Evolutionary conservation across 2,329 filamentous ascomycete genomes (phyloP), one percentile per base, ranked within the genome.

Genomic region (Stachybotrys elegans): DNA sequence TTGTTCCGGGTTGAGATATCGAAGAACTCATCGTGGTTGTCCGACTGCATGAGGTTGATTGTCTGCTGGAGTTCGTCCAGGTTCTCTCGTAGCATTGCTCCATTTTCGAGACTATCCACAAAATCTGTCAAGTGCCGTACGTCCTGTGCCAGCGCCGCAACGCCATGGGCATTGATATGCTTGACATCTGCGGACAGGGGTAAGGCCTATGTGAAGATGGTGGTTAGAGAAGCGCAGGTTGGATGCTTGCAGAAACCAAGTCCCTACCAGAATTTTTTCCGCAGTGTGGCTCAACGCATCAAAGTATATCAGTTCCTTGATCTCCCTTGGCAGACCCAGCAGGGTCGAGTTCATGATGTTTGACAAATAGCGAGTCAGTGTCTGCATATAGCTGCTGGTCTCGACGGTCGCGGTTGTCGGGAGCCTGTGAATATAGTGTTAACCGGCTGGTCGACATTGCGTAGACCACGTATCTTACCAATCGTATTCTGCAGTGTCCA

Each of bases 341-440:
- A 98, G 76, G 0, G 94, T 95, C 1, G 88, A 93, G 59, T 84
- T 91, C 90, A 97, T 97, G 61, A 96, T 97, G 61, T 95, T 95
- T 22, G 86, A 88, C 17, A 98, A 74, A 61, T 97, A 98, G 12
- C 85, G 81, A 1, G 92, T 98, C 48, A 98, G 71, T 5, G 93
- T 95, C 61, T 93, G 86, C 82, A 98, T 95, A 67, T 98, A 98
- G 53, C 84, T 91, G 62, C 86, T 93, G 2, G 91, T 88, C 55
- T 93, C 86, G 1, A 72, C 71, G 16, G 84, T 80, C 20, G 80
- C 70, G 6, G 74, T 79, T 4, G 76, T 72, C 2, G 73, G 66
- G 51, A 69, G 73, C 74, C 73, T 76, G 37, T 17, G 16, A 46
- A 46, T 36, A 13, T 34, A 32, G 16, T 17, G 39, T 57, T 45